These are phyloP conservation scores for Sporothrix brunneoviolacea DNA, from an alignment of 2,329 filamentous ascomycete species.

Conservation along the genomic window DNA sequence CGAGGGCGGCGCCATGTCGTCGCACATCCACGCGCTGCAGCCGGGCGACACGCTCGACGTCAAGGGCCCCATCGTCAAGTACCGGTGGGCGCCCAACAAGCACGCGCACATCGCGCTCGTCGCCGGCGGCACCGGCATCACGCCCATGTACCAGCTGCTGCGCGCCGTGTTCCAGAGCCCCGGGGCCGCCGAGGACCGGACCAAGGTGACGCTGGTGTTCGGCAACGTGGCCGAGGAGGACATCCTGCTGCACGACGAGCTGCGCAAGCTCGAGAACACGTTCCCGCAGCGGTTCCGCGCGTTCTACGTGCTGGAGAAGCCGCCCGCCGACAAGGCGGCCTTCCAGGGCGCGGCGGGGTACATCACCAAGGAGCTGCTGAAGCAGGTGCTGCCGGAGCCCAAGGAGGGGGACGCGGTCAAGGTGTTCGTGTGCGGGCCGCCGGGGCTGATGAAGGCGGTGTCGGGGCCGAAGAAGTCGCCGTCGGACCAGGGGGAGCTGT, in stretches of 20 bases:
- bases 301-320: constrained; percentile 86
- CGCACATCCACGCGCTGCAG: constrained; percentile 75
- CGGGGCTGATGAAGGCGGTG: constrained; percentile 87
- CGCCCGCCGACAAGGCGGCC: constrained; percentile 65
- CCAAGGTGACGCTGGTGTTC: constrained; percentile 92
- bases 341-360: constrained; percentile 72
- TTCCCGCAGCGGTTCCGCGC: constrained; percentile 92
- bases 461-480: constrained; percentile 86
- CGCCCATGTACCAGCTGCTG: constrained; percentile 93
- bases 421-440: constrained; percentile 92
- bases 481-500: constrained; percentile 87
- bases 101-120: constrained; percentile 82
- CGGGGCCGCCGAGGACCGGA: constrained; percentile 69
- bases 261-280: constrained; percentile 82
- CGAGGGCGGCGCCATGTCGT: constrained; percentile 83
- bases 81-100: constrained; percentile 84
- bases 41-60: constrained; percentile 79
- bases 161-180: constrained; percentile 94
- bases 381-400: constrained; percentile 89
- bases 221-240: constrained; percentile 87
- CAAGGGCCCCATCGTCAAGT: constrained; percentile 95
- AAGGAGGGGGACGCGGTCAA: constrained; percentile 81
- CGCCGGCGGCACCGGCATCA: constrained; percentile 94
- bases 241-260: constrained; percentile 82
- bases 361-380: constrained; percentile 86